phyloP scores from a whole-genome alignment of 1,139 yeast species.

The Sugiyamaella neomexicana region DNA sequence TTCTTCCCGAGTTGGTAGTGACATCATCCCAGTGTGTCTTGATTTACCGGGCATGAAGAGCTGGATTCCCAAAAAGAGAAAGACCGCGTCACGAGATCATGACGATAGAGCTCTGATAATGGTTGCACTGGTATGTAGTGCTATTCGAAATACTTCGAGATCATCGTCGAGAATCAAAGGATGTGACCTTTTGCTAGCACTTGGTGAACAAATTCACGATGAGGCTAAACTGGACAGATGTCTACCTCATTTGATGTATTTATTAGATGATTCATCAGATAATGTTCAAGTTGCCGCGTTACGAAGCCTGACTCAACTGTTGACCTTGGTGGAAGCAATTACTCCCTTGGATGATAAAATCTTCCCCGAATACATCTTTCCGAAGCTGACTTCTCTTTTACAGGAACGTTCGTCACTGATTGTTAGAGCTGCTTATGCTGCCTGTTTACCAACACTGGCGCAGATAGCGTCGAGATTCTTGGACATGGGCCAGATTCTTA shows the following conservation, averaged over 20 bases:
- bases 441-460: conserved; percentile 70
- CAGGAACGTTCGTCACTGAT: conserved; percentile 40
- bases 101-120: conserved; percentile 61
- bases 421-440: conserved; percentile 68
- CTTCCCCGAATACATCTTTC: conserved; percentile 80
- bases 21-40: conserved; percentile 45
- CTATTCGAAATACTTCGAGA: conserved; percentile 62
- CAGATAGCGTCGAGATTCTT: conserved; percentile 61
- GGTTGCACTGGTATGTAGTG: conserved; percentile 62
- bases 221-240: conserved; percentile 84
- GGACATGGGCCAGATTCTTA: conserved; percentile 62
- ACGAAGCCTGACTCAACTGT: conserved; percentile 49
- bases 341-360: conserved; percentile 74
- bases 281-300: conserved; percentile 56
- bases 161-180: conserved; percentile 67
- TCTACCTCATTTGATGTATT: conserved; percentile 68
- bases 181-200: conserved; percentile 70
- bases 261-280: conserved; percentile 54
- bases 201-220: conserved; percentile 76
- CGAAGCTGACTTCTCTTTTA: conserved; percentile 48
- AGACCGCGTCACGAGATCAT: conserved; percentile 34
- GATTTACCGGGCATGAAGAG: conserved; percentile 51
- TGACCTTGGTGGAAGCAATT: conserved; percentile 63
- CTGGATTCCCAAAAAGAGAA: conserved; percentile 30
- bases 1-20: conserved; percentile 1